A percentile compares a stretch with the other conserved stretches of the same genome.
Conservation (phyloP, 306 rosid genomes). For the Lathyrus aphaca region DNA sequence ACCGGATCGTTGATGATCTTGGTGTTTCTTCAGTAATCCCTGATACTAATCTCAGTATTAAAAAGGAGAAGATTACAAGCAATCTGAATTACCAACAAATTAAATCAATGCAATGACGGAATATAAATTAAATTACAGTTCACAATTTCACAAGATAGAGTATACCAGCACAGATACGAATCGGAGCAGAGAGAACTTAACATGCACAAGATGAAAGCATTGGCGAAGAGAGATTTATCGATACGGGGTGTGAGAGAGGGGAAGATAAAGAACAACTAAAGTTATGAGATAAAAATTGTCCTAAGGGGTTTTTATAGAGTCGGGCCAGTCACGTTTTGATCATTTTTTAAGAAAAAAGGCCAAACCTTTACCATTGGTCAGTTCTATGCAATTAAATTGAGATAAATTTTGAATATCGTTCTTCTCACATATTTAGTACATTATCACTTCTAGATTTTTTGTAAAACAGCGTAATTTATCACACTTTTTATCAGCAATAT, state of each 20-base stretch:
- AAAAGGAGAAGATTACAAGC: background rate
- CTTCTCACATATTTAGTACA: background rate
- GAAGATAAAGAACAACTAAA: background rate
- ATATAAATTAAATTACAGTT: background rate
- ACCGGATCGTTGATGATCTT: background rate
- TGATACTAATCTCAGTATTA: background rate
- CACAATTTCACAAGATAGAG: background rate
- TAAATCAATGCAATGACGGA: background rate
- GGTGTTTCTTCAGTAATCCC: background rate
- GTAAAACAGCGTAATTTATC: background rate
- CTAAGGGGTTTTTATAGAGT: background rate
- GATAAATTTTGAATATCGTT: background rate
- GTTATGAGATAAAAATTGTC: background rate
- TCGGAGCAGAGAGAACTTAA: background rate
- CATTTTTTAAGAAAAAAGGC: background rate
- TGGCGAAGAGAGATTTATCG: background rate
- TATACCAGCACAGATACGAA: background rate
- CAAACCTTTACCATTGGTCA: background rate
- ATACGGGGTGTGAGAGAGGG: background rate
- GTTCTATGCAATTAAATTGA: background rate
- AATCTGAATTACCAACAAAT: constrained; percentile 23
- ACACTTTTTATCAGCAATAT: background rate
- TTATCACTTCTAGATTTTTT: background rate
- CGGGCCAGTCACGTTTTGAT: background rate
- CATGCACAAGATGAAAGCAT: background rate